These are phyloP conservation scores for Hanseniaspora sp. DNA, from an alignment of 1,139 yeast genomes.

Conservation along the genomic window DNA sequence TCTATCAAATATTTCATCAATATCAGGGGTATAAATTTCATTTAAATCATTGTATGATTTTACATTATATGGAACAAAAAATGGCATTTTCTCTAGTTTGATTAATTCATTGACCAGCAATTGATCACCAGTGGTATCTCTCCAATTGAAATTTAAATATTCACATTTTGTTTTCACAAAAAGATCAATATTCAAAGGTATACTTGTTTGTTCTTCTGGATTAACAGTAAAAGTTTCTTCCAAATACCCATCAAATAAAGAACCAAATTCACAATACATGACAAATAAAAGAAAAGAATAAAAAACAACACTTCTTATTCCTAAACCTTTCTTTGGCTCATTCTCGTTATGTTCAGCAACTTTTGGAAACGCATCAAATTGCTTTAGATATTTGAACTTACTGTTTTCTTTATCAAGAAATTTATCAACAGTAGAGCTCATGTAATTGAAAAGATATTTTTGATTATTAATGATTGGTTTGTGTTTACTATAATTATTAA, in stretches of 20 bases:
- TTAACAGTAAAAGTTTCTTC: slow-evolving; percentile 72
- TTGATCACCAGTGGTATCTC: slow-evolving; percentile 67
- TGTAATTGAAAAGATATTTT: background rate
- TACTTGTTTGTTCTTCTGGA: slow-evolving; percentile 45
- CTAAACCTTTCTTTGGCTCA: slow-evolving; percentile 11
- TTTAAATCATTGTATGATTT: slow-evolving; percentile 37
- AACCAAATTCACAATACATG: slow-evolving; percentile 79
- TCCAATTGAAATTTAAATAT: slow-evolving; percentile 59
- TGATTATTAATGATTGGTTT: background rate
- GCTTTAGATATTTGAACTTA: slow-evolving; percentile 10
- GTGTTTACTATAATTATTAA: too few species aligned
- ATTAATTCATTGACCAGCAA: slow-evolving; percentile 67
- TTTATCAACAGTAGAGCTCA: slow-evolving; percentile 2
- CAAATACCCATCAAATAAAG: slow-evolving; percentile 70
- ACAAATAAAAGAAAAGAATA: slow-evolving; percentile 51
- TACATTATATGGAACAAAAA: slow-evolving; percentile 43
- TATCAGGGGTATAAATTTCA: slow-evolving; percentile 48
- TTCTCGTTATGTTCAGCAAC: slow-evolving; percentile 16
- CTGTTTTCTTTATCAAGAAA: slow-evolving; percentile 5
- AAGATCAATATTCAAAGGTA: slow-evolving; percentile 67
- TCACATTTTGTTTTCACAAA: slow-evolving; percentile 79
- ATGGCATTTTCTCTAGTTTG: slow-evolving; percentile 51
- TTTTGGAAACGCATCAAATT: slow-evolving; percentile 17
- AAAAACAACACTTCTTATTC: slow-evolving; percentile 12
- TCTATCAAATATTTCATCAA: slow-evolving; percentile 55